Evolutionary conservation across 805 yeast genomes (phyloP).

Genomic region (Komagataella pastoris): DNA sequence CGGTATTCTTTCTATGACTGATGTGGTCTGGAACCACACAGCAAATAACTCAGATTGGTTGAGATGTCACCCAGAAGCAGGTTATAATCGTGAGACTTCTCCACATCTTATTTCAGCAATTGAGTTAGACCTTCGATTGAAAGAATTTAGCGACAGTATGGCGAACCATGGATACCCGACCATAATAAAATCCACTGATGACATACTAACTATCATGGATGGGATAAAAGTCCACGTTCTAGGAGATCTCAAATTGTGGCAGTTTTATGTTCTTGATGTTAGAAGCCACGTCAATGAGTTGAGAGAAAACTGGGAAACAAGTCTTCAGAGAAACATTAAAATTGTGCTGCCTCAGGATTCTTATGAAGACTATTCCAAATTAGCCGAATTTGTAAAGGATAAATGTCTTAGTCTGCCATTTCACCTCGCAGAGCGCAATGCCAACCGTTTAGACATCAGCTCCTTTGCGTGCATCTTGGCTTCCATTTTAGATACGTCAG

Average conservation of each 20-base stretch:
- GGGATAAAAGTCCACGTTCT: conserved; percentile 61
- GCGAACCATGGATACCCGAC: conserved; percentile 49
- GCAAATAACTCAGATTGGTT: conserved; percentile 87
- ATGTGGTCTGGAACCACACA: conserved; percentile 90
- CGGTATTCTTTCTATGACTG: conserved; percentile 69
- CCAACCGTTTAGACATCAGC: conserved; percentile 36
- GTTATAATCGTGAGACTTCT: conserved; percentile 76
- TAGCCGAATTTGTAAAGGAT: conserved; percentile 35
- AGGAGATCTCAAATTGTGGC: conserved; percentile 66
- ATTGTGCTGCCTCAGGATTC: conserved; percentile 30
- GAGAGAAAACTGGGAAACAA: conserved; percentile 19
- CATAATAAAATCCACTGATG: conserved; percentile 31
- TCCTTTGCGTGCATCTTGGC: conserved; percentile 41
- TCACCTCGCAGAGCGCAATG: conserved; percentile 32
- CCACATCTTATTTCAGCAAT: conserved; percentile 82
- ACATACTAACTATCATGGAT: conserved; percentile 47
- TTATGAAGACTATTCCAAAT: conserved; percentile 20
- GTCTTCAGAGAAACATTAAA: conserved; percentile 4
- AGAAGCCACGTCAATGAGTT: conserved; percentile 23
- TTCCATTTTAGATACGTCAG: conserved; percentile 18
- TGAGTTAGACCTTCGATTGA: conserved; percentile 60
- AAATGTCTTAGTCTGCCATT: conserved; percentile 27
- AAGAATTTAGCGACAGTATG: conserved; percentile 51
- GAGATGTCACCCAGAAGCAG: conserved; percentile 76
- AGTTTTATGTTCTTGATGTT: conserved; percentile 67